Conservation (phyloP, 768 basidiomycete genomes). For the Tricholoma furcatifolium region DNA sequence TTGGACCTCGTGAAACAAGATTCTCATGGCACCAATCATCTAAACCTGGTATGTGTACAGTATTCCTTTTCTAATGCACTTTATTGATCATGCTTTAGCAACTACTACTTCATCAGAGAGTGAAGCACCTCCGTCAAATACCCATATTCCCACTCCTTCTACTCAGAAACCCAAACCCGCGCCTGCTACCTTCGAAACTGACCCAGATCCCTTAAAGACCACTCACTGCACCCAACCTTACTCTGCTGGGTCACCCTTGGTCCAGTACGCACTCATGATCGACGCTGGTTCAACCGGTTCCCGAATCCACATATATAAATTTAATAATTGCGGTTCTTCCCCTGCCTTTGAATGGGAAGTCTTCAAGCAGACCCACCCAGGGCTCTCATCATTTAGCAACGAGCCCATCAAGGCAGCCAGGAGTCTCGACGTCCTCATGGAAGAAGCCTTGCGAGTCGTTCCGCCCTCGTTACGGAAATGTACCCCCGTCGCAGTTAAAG, state of each 20-base stretch:
- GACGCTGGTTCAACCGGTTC: conserved; percentile 98
- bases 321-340: conserved; percentile 81
- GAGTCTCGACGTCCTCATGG: conserved; percentile 75
- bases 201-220: conserved; percentile 73
- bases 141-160: not conserved
- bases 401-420: conserved; percentile 70
- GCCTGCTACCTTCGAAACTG: conserved; percentile 58
- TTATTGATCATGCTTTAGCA: not conserved
- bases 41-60: not conserved
- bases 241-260: conserved; percentile 49
- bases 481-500: conserved; percentile 89
- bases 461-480: conserved; percentile 68
- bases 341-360: conserved; percentile 91
- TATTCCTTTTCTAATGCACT: not conserved
- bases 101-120: not conserved
- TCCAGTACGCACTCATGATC: conserved; percentile 95
- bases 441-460: conserved; percentile 77
- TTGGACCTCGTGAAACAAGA: conserved; percentile 46
- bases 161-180: conserved; percentile 1
- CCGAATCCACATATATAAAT: conserved; percentile 97
- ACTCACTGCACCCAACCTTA: conserved; percentile 66
- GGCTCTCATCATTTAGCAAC: conserved; percentile 64
- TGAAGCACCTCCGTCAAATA: not conserved
- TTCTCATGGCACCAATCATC: conserved; percentile 13
- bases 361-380: conserved; percentile 80